Evolutionary conservation across 495 filamentous ascomycete species (phyloP).

Genomic region (Antarctomyces pellizariae): DNA sequence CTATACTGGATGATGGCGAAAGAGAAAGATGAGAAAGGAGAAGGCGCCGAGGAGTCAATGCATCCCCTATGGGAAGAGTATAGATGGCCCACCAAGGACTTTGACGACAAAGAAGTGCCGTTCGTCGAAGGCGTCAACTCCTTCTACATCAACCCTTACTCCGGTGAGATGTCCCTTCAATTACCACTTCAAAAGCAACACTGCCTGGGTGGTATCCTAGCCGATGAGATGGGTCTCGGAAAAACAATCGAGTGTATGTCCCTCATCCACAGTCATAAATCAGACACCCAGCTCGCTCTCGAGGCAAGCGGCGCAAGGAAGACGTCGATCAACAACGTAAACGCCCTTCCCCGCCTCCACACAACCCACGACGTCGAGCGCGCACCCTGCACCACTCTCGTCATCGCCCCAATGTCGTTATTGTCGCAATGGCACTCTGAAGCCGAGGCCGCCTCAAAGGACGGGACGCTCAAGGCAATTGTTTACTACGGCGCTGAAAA

Average conservation of each 20-base stretch:
- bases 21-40: constrained; percentile 51
- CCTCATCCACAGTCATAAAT: constrained; percentile 66
- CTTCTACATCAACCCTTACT: constrained; percentile 95
- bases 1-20: constrained; percentile 90
- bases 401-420: constrained; percentile 85
- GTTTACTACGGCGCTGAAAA: constrained; percentile 87
- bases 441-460: constrained; percentile 63
- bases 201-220: constrained; percentile 80
- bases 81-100: constrained; percentile 65
- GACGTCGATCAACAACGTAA: constrained; percentile 22
- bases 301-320: constrained; percentile 10
- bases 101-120: constrained; percentile 54
- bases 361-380: constrained; percentile 27
- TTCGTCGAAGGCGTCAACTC: constrained; percentile 32
- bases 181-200: constrained; percentile 89
- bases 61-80: constrained; percentile 98
- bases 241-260: constrained; percentile 98
- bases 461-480: constrained; percentile 57
- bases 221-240: constrained; percentile 78
- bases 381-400: constrained; percentile 78
- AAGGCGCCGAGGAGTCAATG: constrained; percentile 49
- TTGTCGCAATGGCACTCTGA: constrained; percentile 93
- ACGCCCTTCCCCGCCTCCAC: constrained; percentile 30
- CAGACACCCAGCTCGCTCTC: constrained; percentile 20
- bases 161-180: constrained; percentile 75